Evolutionary conservation across 2,329 filamentous ascomycete species (phyloP).

Genomic region (Chrysoporthe deuterocubensis): DNA sequence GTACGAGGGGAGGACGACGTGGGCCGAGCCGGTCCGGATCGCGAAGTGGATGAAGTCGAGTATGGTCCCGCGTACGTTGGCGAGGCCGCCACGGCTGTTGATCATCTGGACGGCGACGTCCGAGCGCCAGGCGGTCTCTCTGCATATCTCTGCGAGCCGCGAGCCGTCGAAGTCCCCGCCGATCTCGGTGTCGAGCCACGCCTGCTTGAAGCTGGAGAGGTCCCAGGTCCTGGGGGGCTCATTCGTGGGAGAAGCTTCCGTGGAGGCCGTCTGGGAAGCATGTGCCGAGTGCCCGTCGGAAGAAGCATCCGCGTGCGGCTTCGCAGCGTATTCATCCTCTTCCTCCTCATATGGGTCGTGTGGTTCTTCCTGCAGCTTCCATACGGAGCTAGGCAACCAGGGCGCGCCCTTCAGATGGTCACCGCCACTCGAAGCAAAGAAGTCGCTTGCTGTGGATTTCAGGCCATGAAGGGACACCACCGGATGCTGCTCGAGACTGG

Average conservation of each 20-base stretch:
- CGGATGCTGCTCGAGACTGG: not conserved
- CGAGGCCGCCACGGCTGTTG: constrained; percentile 13
- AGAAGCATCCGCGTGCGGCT: not conserved
- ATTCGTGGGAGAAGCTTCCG: not conserved
- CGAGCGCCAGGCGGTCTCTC: constrained; percentile 2
- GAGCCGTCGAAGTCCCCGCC: constrained; percentile 11
- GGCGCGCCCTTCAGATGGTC: not conserved
- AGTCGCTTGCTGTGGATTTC: not conserved
- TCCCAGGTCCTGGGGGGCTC: not conserved
- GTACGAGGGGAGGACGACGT: constrained; percentile 15
- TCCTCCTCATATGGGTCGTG: not conserved
- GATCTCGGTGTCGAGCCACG: constrained; percentile 17
- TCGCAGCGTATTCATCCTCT: not conserved
- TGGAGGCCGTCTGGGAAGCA: not conserved
- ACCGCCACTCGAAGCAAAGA: not conserved
- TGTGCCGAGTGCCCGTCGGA: not conserved
- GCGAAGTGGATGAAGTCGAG: constrained; percentile 22
- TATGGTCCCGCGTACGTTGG: constrained; percentile 17
- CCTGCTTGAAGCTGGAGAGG: constrained; percentile 7
- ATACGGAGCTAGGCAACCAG: not conserved
- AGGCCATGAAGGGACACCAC: not conserved
- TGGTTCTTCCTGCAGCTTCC: not conserved
- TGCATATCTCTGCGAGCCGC: constrained; percentile 2
- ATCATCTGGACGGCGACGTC: constrained; percentile 16
- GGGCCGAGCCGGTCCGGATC: constrained; percentile 6